Evolutionary conservation across 495 filamentous ascomycete genomes (phyloP).

Genomic region (Lepraria neglecta): DNA sequence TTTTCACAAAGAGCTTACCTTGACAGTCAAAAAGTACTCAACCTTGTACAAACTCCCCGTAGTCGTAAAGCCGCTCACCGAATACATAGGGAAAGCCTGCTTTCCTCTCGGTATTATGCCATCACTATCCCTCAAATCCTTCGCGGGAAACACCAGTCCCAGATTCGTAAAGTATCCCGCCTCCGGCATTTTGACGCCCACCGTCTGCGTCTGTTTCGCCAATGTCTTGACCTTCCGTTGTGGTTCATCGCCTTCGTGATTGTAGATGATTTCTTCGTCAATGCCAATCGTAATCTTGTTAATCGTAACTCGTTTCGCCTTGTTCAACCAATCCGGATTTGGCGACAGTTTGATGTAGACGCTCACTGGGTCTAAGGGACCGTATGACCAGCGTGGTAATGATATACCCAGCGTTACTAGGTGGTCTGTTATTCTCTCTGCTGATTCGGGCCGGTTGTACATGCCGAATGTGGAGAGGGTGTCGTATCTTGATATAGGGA

Average conservation of each 20-base stretch:
- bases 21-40: conserved; percentile 91
- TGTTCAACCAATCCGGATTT: conserved; percentile 83
- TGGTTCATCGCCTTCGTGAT: conserved; percentile 96
- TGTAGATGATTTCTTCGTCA: conserved; percentile 95
- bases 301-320: conserved; percentile 89
- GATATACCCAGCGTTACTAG: conserved; percentile 86
- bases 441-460: conserved; percentile 93
- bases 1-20: conserved; percentile 50
- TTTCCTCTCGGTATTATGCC: conserved; percentile 82
- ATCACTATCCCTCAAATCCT: conserved; percentile 81
- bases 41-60: conserved; percentile 94
- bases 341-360: conserved; percentile 91
- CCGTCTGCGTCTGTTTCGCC: conserved; percentile 71
- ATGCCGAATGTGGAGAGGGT: conserved; percentile 97
- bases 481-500: conserved; percentile 88
- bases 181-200: conserved; percentile 78
- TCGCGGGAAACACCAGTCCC: conserved; percentile 82
- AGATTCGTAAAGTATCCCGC: conserved; percentile 86
- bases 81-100: conserved; percentile 81
- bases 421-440: conserved; percentile 79
- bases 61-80: conserved; percentile 85
- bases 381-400: conserved; percentile 92
- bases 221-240: conserved; percentile 82
- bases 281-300: conserved; percentile 88
- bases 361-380: conserved; percentile 87